These are phyloP conservation scores for Xylaria longipes DNA, from an alignment of 495 filamentous ascomycete genomes.

Conservation along the genomic window DNA sequence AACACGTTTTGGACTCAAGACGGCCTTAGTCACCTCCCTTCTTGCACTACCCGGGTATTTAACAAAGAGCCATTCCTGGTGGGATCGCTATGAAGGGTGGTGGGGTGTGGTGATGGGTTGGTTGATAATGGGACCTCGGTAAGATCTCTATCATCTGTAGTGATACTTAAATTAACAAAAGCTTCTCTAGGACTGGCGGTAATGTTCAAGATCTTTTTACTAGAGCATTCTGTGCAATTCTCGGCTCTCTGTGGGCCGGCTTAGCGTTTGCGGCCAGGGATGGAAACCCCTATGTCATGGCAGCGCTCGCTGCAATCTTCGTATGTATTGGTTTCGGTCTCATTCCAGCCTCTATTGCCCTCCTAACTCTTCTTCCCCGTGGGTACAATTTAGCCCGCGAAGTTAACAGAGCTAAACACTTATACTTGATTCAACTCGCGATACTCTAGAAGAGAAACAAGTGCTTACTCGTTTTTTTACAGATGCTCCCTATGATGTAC, in stretches of 20 bases:
- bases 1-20: slow-evolving; percentile 63
- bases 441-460: not conserved
- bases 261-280: slow-evolving; percentile 55
- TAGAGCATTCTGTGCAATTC: slow-evolving; percentile 50
- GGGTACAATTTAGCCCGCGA: not conserved
- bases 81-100: slow-evolving; percentile 60
- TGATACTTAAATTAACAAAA: not conserved
- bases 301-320: slow-evolving; percentile 61
- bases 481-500: slow-evolving; percentile 63
- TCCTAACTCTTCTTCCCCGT: not conserved
- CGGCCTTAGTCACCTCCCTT: slow-evolving; percentile 54
- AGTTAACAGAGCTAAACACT: not conserved
- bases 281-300: slow-evolving; percentile 61
- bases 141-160: slow-evolving; percentile 1
- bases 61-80: slow-evolving; percentile 51
- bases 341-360: not conserved
- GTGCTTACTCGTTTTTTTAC: not conserved
- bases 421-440: not conserved
- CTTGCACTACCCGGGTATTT: slow-evolving; percentile 63
- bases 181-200: slow-evolving; percentile 55
- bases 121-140: slow-evolving; percentile 62
- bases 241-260: slow-evolving; percentile 63
- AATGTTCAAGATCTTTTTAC: slow-evolving; percentile 61
- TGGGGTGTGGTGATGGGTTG: slow-evolving; percentile 64
- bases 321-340: not conserved